Evolutionary conservation across 177 flowering plant species (phyloP), one percentile per base, ranked within the genome.

Genomic region (Vitis hybrid): DNA sequence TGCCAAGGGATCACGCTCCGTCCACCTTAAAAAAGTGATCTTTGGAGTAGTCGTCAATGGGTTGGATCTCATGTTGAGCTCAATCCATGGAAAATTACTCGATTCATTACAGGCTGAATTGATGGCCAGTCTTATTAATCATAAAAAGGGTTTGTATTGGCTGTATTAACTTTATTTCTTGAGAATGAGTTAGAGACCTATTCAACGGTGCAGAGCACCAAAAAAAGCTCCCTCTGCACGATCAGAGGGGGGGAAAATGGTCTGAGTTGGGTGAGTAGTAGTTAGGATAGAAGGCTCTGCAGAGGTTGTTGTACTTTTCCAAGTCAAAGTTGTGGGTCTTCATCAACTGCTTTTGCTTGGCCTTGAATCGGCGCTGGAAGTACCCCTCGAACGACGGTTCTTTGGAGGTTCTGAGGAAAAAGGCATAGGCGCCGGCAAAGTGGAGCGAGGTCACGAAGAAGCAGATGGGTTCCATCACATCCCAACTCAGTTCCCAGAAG

Each of bases 401-500:
- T 5, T 66, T 87, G 14, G 94, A 83, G 0, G 98, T 94, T 77
- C 84, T 74, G 19, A 94, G 83, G 78, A 91, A 94, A 80, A 92
- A 92, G 30, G 64, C 67, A 51, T 90, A 92, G 12, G 79, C 97
- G 0, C 80, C 72, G 27, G 81, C 81, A 64, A 87, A 87, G 74
- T 94, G 84, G 18, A 82, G 24, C 4, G 94, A 90, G 17, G 97
- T 82, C 46, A 84, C 87, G 57, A 81, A 92, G 87, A 86, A 92
- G 82, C 98, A 92, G 19, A 94, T 86, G 66, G 98, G 98, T 80
- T 94, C 98, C 97, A 92, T 94, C 27, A 94, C 97, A 64, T 94
- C 98, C 97, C 98, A 94, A 35, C 82, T 86, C 15, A 92, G 80
- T 61, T 94, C 98, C 97, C 95, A 92, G 65, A 94, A 94, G 0